A percentile compares a stretch with the other conserved stretches of the same genome.
Evolutionary conservation across 805 yeast genomes (phyloP).

Genomic region (Kluyveromyces nonfermentans): DNA sequence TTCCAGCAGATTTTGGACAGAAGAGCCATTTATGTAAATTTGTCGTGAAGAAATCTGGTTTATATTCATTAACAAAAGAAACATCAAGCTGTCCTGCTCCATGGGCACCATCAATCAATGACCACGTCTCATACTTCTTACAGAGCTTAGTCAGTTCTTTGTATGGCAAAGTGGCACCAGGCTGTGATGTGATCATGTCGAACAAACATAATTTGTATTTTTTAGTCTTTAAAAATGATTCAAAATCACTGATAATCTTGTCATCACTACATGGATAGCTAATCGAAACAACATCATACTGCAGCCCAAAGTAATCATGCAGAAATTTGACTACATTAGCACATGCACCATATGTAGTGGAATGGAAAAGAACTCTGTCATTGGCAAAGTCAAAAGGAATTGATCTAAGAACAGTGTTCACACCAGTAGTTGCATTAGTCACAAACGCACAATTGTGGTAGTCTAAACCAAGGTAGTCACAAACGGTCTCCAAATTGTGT

Average conservation of each 20-base stretch:
- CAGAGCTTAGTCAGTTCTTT: constrained; percentile 39
- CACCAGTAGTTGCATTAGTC: constrained; percentile 52
- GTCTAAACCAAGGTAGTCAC: constrained; percentile 40
- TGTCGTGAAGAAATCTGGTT: constrained; percentile 53
- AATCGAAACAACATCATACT: constrained; percentile 31
- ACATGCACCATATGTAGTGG: constrained; percentile 48
- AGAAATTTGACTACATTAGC: constrained; percentile 40
- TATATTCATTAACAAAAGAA: constrained; percentile 30
- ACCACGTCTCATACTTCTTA: constrained; percentile 36
- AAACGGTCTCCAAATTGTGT: constrained; percentile 31
- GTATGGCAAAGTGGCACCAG: constrained; percentile 53
- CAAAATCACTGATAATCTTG: constrained; percentile 31
- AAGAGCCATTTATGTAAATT: constrained; percentile 66
- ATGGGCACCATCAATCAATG: constrained; percentile 69
- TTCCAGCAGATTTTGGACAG: constrained; percentile 49
- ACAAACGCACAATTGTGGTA: constrained; percentile 42
- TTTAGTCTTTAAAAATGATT: constrained; percentile 19
- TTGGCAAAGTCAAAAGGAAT: constrained; percentile 35
- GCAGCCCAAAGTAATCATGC: constrained; percentile 27
- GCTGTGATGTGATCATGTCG: constrained; percentile 55
- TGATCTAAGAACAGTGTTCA: constrained; percentile 48
- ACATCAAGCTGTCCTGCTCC: constrained; percentile 46
- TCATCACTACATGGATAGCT: constrained; percentile 37
- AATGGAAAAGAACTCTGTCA: constrained; percentile 42
- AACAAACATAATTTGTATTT: constrained; percentile 38